phyloP scores from a whole-genome alignment of 2,329 filamentous ascomycete genomes.

The Hymenoscyphus fructigenus region DNA sequence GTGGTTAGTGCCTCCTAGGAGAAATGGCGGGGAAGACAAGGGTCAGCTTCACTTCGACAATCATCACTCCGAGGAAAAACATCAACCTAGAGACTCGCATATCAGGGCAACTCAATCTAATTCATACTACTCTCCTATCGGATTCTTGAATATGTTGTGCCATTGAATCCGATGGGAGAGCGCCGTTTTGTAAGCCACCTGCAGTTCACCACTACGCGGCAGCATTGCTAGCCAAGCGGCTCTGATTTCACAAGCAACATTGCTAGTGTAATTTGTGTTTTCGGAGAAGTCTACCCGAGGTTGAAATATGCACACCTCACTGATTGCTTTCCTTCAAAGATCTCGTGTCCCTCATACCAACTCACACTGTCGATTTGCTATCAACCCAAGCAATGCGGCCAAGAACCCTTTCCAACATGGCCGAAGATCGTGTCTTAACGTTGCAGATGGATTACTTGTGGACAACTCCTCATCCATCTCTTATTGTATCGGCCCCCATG shows the following conservation, averaged over 20 bases:
- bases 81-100: neutral
- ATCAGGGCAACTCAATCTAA: neutral
- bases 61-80: neutral
- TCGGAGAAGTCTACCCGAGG: neutral
- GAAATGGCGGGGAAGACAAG: neutral
- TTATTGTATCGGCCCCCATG: constrained; percentile 40
- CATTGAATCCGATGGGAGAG: neutral
- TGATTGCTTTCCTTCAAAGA: neutral
- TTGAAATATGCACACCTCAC: neutral
- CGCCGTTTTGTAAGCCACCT: neutral
- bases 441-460: constrained; percentile 1
- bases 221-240: neutral
- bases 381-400: too few relatives aligned
- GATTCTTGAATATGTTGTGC: neutral
- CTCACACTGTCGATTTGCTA: too few relatives aligned
- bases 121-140: neutral
- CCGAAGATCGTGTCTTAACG: too few relatives aligned
- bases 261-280: neutral
- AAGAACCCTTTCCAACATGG: too few relatives aligned
- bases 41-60: too few relatives aligned
- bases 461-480: neutral
- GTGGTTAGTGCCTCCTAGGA: neutral
- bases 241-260: neutral
- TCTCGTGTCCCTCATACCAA: too few relatives aligned
- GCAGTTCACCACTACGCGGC: neutral